Evolutionary conservation across 805 yeast species (phyloP), one percentile per base, ranked within the genome.

Genomic region (Clavispora carvajalis): DNA sequence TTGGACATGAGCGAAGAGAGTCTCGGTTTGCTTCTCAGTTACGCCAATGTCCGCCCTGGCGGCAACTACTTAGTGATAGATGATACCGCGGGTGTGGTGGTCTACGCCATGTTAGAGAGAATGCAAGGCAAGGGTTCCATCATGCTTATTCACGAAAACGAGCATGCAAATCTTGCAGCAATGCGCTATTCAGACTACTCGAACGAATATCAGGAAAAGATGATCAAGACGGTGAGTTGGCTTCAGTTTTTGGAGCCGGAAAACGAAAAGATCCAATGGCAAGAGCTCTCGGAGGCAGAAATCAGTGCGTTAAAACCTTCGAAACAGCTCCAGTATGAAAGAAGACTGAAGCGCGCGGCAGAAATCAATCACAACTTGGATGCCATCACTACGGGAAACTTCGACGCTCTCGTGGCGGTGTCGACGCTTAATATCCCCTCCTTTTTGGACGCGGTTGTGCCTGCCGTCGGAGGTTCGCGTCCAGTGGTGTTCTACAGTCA

Each of bases 1-100:
- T 67, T 85, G 61, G 95, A 89, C 55, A 66, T 93, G 73, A 85
- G 95, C 51, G 82, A 82, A 44, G 99, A 93, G 63, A 70, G 90
- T 1, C 58, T 93, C 26, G 96, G 95, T 0, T 66, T 85, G 60
- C 64, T 88, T 53, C 64, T 93, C 63, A 81, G 82, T 45, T 71
- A 83, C 51, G 96, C 83, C 1, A 88, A 91, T 56, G 76, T 93
- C 24, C 79, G 81, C 54, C 89, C 96, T 1, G 95, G 95, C 9
- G 98, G 99, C 1, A 79, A 76, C 43, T 93, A 93, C 55, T 66
- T 93, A 17, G 82, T 91, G 3, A 72, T 88, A 40, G 99, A 93
- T 56, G 99, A 93, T 56, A 84, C 96, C n/a, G 90, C 95, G 23
- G 96, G 98, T 6, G 72, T 91, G n/a, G 58, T 93, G 1, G 76